Conservation (phyloP, 371 early-diverging fungal species). For the Caulochytrium protostelioides region DNA sequence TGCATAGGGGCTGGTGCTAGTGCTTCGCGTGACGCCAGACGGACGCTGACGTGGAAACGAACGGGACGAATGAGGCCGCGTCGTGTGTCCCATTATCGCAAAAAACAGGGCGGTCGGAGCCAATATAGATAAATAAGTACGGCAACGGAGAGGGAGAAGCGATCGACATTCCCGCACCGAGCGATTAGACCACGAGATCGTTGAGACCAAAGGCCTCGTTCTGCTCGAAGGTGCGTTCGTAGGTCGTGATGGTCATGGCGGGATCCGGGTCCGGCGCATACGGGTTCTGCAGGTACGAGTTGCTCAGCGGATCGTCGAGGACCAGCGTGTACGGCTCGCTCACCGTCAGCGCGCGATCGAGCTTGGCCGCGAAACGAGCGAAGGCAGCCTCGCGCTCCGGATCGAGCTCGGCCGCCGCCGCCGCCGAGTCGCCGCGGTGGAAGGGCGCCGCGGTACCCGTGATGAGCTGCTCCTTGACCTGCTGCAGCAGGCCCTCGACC, state of each 20-base stretch:
- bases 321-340: conserved; percentile 43
- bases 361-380: conserved; percentile 36
- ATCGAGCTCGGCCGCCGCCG: too few species aligned
- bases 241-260: conserved; percentile 62
- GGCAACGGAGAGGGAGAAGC: background rate
- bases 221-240: conserved; percentile 63
- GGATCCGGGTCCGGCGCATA: conserved; percentile 88
- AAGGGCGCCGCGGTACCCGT: conserved; percentile 47
- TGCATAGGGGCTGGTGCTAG: too few species aligned
- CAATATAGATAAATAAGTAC: background rate
- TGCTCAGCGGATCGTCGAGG: conserved; percentile 77
- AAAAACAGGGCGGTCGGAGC: too few species aligned
- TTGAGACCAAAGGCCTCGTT: conserved; percentile 71
- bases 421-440: conserved; percentile 50
- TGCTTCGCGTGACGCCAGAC: background rate
- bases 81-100: too few species aligned
- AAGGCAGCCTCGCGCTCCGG: conserved; percentile 32
- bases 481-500: conserved; percentile 72
- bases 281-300: conserved; percentile 45
- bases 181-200: conserved; percentile 33
- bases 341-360: too few species aligned
- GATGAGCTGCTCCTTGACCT: conserved; percentile 73
- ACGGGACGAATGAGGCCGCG: conserved; percentile 14
- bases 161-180: background rate
- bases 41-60: conserved; percentile 13